phyloP scores from a whole-genome alignment of 2,329 filamentous ascomycete species.

The Cordyceps javanica region DNA sequence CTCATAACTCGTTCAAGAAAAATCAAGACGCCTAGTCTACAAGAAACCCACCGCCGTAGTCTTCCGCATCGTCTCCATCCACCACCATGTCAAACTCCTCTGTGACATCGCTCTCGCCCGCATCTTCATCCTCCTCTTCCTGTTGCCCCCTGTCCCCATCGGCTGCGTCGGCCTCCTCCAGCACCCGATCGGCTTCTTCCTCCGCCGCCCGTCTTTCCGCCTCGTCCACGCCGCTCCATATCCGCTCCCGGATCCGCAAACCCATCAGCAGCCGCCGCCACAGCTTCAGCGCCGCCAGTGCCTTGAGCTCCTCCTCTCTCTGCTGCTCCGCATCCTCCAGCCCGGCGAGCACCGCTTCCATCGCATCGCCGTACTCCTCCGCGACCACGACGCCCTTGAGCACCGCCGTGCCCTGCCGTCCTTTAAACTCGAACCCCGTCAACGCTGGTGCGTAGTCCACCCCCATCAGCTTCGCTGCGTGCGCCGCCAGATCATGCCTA shows the following conservation, averaged over 20 bases:
- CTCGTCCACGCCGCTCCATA: conserved; percentile 54
- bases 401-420: conserved; percentile 78
- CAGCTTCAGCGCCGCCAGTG: conserved; percentile 65
- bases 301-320: conserved; percentile 61
- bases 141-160: conserved; percentile 28
- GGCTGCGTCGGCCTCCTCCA: conserved; percentile 20
- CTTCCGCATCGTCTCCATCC: conserved; percentile 29
- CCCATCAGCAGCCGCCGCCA: conserved; percentile 65
- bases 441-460: conserved; percentile 88
- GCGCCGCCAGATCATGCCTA: conserved; percentile 49
- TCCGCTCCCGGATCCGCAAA: conserved; percentile 66
- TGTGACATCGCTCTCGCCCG: conserved; percentile 34
- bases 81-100: conserved; percentile 38
- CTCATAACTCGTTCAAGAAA: background rate
- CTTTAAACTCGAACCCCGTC: conserved; percentile 83
- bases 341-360: conserved; percentile 61
- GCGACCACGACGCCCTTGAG: conserved; percentile 74
- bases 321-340: conserved; percentile 61
- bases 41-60: conserved; percentile 42
- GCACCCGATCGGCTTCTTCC: conserved; percentile 22
- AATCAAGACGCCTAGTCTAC: conserved; percentile 24
- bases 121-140: conserved; percentile 29
- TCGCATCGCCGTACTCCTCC: conserved; percentile 62
- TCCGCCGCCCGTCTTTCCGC: conserved; percentile 38
- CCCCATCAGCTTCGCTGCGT: conserved; percentile 67